Evolutionary conservation across 129 eudicot genomes (phyloP).

Genomic region (Oenanthe sinensis): DNA sequence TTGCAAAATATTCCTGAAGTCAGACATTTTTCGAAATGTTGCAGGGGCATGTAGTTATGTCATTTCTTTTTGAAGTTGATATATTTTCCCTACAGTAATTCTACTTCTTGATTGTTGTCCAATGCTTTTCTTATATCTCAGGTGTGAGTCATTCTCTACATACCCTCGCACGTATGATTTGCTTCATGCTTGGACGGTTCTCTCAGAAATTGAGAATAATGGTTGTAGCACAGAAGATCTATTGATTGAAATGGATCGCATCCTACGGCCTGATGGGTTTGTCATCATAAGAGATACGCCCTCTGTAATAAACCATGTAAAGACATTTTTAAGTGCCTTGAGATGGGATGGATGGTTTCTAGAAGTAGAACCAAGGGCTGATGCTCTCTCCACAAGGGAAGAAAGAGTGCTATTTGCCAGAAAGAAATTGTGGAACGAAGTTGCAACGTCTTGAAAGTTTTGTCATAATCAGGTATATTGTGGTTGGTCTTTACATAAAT

Average conservation of each 20-base stretch:
- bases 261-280: conserved; percentile 81
- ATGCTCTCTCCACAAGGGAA: conserved; percentile 49
- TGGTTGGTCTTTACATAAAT: neutral
- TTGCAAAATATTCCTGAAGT: neutral
- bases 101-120: neutral
- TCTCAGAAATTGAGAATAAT: conserved; percentile 54
- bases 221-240: conserved; percentile 86
- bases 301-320: conserved; percentile 37
- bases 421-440: conserved; percentile 54
- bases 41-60: neutral
- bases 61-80: neutral
- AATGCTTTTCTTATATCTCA: conserved; percentile 13
- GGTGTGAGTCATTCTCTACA: conserved; percentile 97
- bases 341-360: conserved; percentile 73
- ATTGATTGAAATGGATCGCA: conserved; percentile 88
- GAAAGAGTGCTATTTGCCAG: conserved; percentile 72
- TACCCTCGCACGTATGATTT: conserved; percentile 93
- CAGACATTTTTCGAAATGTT: neutral
- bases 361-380: conserved; percentile 74
- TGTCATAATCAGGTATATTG: conserved; percentile 20
- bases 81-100: neutral
- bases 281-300: conserved; percentile 68
- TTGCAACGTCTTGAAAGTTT: conserved; percentile 28
- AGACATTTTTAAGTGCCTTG: conserved; percentile 51
- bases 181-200: conserved; percentile 77